These are phyloP conservation scores for Thelonectria olida DNA, from an alignment of 2,329 filamentous ascomycete species.

Conservation along the genomic window DNA sequence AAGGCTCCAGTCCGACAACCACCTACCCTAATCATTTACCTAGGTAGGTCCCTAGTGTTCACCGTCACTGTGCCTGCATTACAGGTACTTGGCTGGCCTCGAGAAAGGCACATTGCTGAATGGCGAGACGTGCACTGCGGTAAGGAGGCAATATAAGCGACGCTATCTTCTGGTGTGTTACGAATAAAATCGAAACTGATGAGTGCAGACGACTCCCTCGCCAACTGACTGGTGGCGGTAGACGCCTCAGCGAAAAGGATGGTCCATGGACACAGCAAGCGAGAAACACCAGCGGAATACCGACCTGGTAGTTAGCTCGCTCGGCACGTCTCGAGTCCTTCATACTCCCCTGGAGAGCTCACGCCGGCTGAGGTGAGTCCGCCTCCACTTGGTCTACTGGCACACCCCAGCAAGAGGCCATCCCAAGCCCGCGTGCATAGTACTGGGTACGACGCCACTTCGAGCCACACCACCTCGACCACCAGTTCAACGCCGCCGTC, in stretches of 20 bases:
- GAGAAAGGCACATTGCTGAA: too few species aligned
- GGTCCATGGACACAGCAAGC: too few species aligned
- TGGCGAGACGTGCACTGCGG: too few species aligned
- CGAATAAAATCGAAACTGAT: not conserved
- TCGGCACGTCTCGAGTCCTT: too few species aligned
- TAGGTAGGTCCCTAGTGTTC: too few species aligned
- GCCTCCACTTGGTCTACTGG: slow-evolving; percentile 30
- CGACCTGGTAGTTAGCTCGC: too few species aligned
- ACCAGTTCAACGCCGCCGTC: slow-evolving; percentile 15
- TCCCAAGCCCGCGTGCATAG: slow-evolving; percentile 26
- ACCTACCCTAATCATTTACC: too few species aligned
- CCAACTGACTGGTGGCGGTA: not conserved
- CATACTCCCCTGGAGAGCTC: slow-evolving; percentile 1
- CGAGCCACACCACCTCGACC: slow-evolving; percentile 25
- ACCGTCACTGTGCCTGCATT: too few species aligned
- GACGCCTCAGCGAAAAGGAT: not conserved
- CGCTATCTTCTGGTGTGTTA: not conserved
- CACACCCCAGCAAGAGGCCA: slow-evolving; percentile 31
- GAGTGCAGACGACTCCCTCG: not conserved
- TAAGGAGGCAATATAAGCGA: too few species aligned
- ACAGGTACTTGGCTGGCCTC: too few species aligned
- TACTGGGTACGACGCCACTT: slow-evolving; percentile 7
- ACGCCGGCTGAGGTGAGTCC: slow-evolving; percentile 18
- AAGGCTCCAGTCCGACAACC: too few species aligned
- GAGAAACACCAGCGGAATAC: too few species aligned